Evolutionary conservation across 768 basidiomycete genomes (phyloP).

Genomic region (Lentinula edodes): DNA sequence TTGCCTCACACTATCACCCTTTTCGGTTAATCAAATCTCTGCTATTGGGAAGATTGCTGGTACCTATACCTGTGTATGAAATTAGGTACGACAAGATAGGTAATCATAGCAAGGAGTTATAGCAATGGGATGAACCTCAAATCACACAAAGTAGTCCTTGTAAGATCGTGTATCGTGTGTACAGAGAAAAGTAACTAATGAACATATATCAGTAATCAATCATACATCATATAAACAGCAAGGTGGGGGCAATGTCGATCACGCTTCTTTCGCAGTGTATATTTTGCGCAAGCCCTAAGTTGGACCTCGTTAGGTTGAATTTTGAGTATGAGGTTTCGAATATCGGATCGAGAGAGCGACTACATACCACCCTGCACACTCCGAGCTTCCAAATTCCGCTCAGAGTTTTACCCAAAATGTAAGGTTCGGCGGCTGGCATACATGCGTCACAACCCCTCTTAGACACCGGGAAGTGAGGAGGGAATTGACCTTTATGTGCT

Average conservation of each 20-base stretch:
- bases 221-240: too few species aligned
- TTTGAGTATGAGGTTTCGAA: too few species aligned
- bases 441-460: not conserved
- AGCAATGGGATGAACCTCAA: too few species aligned
- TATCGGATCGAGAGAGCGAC: too few species aligned
- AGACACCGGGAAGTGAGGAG: not conserved
- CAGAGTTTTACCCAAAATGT: not conserved
- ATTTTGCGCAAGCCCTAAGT: too few species aligned
- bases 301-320: too few species aligned
- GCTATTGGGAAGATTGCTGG: constrained; percentile 42
- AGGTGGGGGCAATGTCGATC: not conserved
- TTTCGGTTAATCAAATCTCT: constrained; percentile 45
- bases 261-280: not conserved
- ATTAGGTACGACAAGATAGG: constrained; percentile 24
- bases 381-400: not conserved
- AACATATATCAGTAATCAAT: too few species aligned
- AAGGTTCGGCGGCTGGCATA: constrained; percentile 2
- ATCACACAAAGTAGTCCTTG: too few species aligned
- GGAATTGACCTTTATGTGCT: not conserved
- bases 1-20: constrained; percentile 55
- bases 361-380: too few species aligned
- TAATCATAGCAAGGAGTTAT: not conserved
- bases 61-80: constrained; percentile 34
- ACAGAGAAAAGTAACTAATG: too few species aligned
- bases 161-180: too few species aligned